Conservation (phyloP, 208 protist genomes). For the Trypanosoma congolense region DNA sequence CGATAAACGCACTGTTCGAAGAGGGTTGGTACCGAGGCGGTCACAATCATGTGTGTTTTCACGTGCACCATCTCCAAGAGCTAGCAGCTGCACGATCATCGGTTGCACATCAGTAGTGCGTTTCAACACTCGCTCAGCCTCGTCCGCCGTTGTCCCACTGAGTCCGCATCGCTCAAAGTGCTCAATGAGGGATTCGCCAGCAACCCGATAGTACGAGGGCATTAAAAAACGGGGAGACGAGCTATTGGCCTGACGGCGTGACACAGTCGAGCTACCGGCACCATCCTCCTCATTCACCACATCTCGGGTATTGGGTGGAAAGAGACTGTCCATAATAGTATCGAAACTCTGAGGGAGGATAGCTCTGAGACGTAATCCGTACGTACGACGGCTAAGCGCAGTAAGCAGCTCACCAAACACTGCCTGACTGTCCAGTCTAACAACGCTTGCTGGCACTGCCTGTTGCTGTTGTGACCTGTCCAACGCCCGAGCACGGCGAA, state of each 20-base stretch:
- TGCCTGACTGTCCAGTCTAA: slow-evolving; percentile 37
- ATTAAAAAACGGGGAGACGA: slow-evolving; percentile 33
- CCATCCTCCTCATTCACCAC: not conserved
- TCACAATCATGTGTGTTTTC: slow-evolving; percentile 12
- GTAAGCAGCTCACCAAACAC: slow-evolving; percentile 48
- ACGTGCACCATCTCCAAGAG: slow-evolving; percentile 26
- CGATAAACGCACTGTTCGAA: slow-evolving; percentile 22
- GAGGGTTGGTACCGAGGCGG: not conserved
- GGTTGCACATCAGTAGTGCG: slow-evolving; percentile 40
- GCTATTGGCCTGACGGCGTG: slow-evolving; percentile 17
- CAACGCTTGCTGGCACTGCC: slow-evolving; percentile 2
- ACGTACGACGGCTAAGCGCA: slow-evolving; percentile 42
- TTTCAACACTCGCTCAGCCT: slow-evolving; percentile 46
- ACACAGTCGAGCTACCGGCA: not conserved
- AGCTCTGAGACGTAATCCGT: slow-evolving; percentile 50
- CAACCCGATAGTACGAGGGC: slow-evolving; percentile 66
- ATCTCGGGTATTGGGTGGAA: not conserved
- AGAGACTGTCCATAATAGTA: slow-evolving; percentile 30
- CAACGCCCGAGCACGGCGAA: slow-evolving; percentile 40
- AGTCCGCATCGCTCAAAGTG: slow-evolving; percentile 39
- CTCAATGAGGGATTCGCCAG: slow-evolving; percentile 33
- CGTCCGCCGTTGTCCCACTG: slow-evolving; percentile 28
- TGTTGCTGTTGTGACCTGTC: slow-evolving; percentile 35
- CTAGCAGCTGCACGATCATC: slow-evolving; percentile 68
- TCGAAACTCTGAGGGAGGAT: slow-evolving; percentile 68